These are phyloP conservation scores for Chlamydomonas eustigma DNA, from an alignment of 139 green algal genomes.

Conservation along the genomic window DNA sequence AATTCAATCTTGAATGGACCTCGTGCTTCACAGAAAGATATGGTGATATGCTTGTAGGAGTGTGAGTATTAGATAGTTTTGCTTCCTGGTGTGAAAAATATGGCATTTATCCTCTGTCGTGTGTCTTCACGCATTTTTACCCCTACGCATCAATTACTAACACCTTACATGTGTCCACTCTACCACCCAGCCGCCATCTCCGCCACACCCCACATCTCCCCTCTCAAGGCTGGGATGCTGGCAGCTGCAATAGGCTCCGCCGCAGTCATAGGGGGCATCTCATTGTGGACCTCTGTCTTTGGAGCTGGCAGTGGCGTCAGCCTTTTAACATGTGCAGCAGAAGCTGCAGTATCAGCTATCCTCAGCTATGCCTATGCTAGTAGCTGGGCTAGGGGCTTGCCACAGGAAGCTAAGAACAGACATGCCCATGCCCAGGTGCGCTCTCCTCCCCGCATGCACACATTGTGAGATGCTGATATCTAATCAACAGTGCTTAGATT, in stretches of 20 bases:
- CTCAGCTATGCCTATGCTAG: constrained; percentile 21
- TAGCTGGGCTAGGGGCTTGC: constrained; percentile 25
- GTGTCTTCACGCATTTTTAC: too few relatives aligned
- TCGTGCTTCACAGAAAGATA: too few relatives aligned
- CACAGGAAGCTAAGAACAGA: constrained; percentile 1
- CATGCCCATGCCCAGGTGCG: constrained; percentile 5
- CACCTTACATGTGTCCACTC: not conserved
- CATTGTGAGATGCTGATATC: too few relatives aligned
- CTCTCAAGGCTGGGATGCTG: constrained; percentile 30
- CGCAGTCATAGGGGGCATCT: not conserved
- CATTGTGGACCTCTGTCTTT: not conserved
- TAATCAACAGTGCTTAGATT: too few relatives aligned
- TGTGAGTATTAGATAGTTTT: too few relatives aligned
- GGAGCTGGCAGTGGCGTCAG: not conserved
- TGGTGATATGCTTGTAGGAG: too few relatives aligned
- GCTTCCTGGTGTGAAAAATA: too few relatives aligned
- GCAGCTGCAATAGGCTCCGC: not conserved
- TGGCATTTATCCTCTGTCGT: too few relatives aligned
- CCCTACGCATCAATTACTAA: too few relatives aligned
- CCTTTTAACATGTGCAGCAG: not conserved
- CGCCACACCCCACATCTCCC: constrained; percentile 36
- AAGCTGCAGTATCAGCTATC: not conserved
- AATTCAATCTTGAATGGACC: too few relatives aligned
- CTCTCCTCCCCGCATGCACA: too few relatives aligned
- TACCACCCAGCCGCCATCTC: constrained; percentile 11